Evolutionary conservation across 805 yeast species (phyloP), one percentile per base, ranked within the genome.

Genomic region (Lipomyces anomalus): DNA sequence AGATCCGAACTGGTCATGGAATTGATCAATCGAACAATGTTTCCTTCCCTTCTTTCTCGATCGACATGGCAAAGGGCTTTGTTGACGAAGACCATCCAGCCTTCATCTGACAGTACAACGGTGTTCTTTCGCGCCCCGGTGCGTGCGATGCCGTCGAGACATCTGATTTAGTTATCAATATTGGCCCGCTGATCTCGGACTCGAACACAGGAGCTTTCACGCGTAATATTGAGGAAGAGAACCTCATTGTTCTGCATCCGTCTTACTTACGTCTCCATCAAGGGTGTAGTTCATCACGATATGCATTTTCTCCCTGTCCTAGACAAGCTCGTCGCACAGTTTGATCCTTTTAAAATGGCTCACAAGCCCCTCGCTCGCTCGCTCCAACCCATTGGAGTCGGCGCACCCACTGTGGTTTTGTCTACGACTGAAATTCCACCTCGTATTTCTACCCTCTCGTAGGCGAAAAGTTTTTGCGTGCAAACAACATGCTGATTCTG

Each of bases 401-500:
- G 38, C 59, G 70, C n/a, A 66, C 46, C 26, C 40, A 46, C 43
- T 39, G 44, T 13, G 26, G 53, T 42, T 30, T 39, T 28, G 7
- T 43, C 50, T 5, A 44, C 57, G 4, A 45, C 54, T 5, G 55
- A 57, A 38, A 61, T 64, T 56, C 65, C 35, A 54, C 55, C 21
- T 46, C 55, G 65, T 50, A 71, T 72, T 45, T 76, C 77, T 53
- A 55, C 40, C 35, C 40, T 11, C 34, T 43, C 21, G 33, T 52
- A 3, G 54, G 81, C 39, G 67, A 67, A 55, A 48, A 64, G 32
- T 70, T 67, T 60, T 60, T 84, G 36, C 66, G 70, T 57, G 79
- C 81, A 22, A 73, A 78, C 55, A 96, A 88, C 61, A 72, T 79
- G 75, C 79, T 44, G 97, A 89, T 55, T 84, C 95, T 1, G 88